Base-by-base conservation (phyloP, 169 alveolate species). In the Plasmodium gallinaceum region DNA sequence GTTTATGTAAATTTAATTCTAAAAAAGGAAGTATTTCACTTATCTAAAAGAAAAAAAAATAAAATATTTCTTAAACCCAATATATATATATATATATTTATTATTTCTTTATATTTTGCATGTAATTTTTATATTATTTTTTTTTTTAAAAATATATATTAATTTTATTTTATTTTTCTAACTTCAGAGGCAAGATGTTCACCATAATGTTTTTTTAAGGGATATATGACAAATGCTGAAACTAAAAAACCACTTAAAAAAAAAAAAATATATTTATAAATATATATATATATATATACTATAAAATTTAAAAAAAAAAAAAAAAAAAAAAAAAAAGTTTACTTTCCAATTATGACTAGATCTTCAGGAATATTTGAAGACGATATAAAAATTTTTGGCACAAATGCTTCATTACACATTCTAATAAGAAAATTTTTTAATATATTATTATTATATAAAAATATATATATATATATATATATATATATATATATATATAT, bases 1-100 rank as follows among this genome's bases (percentile, higher is more conserved):
- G 93, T 24, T 78, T 88, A 73, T 88, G 93, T 42, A 88, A 75
- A 39, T 88, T 72, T 76, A 88, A 43, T 42, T 88, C 93, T 37
- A 88, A 60, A 52, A 88, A 88, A 46, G 93, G 93, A 20, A 88
- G 68, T 8, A 78, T 61, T 71, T 88, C 92, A 54, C 88, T 83
- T 24, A 83, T 66, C 91, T 83, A 75, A 12, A 32, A 12, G 10
- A 0, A 43, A 8, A 24, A 5, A 2, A 24, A 37, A 62, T 20
- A n/a, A 8, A n/a, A 20, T 12, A 14, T 7, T 48, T 54, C 7
- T 7, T 54, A 54, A 48, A 48, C 4, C 58, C 16, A 16, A 2
- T 54, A 12, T 54, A n/a, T 54, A n/a, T 52, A 52, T 14, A 52
- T 52, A 10, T 51, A 51, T 18, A 18, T 61, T 20, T 26, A 58